Conservation (phyloP, 176 grass and related monocot species). For the Raddia guianensis region DNA sequence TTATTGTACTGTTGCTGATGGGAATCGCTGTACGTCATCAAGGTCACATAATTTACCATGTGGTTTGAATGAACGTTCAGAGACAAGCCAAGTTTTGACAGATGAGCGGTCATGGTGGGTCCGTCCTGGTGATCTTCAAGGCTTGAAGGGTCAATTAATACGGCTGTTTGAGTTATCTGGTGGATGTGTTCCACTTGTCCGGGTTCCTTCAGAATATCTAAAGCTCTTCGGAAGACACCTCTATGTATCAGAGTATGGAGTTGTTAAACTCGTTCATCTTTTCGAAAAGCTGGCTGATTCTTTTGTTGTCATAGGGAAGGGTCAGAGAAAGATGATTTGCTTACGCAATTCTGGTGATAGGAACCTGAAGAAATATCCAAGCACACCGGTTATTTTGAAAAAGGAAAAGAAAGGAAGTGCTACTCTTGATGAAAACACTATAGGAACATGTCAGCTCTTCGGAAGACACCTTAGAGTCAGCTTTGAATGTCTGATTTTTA, state of each 20-base stretch:
- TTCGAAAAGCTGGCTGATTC: conserved; percentile 75
- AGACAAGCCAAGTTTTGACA: conserved; percentile 31
- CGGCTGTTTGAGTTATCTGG: conserved; percentile 69
- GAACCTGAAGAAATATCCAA: conserved; percentile 63
- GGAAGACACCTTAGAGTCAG: too few relatives aligned
- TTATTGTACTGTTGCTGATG: conserved; percentile 41
- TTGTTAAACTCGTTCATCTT: conserved; percentile 60
- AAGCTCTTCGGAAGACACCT: conserved; percentile 76
- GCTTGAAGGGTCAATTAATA: conserved; percentile 73
- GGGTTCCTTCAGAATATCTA: conserved; percentile 73
- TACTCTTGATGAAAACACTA: conserved; percentile 41
- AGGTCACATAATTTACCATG: conserved; percentile 54
- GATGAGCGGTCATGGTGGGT: conserved; percentile 71
- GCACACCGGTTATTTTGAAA: conserved; percentile 62
- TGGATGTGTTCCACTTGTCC: conserved; percentile 69
- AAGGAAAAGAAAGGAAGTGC: conserved; percentile 60
- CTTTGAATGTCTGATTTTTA: too few relatives aligned
- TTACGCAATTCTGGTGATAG: conserved; percentile 66
- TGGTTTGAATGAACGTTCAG: conserved; percentile 43
- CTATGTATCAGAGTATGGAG: conserved; percentile 75
- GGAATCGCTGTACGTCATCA: conserved; percentile 43
- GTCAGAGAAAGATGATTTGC: conserved; percentile 76
- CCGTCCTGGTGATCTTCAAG: conserved; percentile 73
- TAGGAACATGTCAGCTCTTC: conserved; percentile 36
- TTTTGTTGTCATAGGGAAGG: conserved; percentile 80